These are phyloP conservation scores for Cynara cardunculus DNA, from an alignment of 129 eudicot genomes.

Conservation along the genomic window DNA sequence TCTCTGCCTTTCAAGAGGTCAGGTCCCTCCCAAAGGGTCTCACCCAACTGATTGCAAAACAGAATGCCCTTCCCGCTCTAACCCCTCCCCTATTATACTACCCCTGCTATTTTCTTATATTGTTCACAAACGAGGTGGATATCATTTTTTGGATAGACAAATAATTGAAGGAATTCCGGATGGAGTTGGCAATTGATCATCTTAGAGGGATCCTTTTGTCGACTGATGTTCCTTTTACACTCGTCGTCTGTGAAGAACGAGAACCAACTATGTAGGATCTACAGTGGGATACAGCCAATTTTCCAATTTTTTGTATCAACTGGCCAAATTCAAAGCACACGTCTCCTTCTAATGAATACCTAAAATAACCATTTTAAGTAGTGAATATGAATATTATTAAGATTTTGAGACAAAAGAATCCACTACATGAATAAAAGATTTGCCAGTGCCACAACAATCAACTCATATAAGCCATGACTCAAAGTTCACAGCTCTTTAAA, in stretches of 20 bases:
- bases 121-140: not conserved
- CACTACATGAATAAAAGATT: not conserved
- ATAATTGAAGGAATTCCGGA: not conserved
- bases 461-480: not conserved
- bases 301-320: not conserved
- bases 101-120: not conserved
- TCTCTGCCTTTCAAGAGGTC: not conserved
- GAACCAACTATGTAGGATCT: not conserved
- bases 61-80: not conserved
- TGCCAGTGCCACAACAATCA: not conserved
- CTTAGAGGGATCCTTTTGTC: not conserved
- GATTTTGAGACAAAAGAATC: too few species aligned
- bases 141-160: not conserved
- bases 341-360: not conserved
- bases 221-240: not conserved
- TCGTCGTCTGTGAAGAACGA: not conserved
- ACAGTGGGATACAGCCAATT: not conserved
- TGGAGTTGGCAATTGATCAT: not conserved
- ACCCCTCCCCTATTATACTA: not conserved
- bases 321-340: not conserved
- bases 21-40: not conserved
- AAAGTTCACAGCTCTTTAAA: not conserved
- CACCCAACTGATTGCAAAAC: not conserved
- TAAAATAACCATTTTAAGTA: too few species aligned
- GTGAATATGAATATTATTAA: not conserved